Conservation (phyloP, 225 moss, liverwort and hornwort species). For the Rhytidiadelphus loreus region DNA sequence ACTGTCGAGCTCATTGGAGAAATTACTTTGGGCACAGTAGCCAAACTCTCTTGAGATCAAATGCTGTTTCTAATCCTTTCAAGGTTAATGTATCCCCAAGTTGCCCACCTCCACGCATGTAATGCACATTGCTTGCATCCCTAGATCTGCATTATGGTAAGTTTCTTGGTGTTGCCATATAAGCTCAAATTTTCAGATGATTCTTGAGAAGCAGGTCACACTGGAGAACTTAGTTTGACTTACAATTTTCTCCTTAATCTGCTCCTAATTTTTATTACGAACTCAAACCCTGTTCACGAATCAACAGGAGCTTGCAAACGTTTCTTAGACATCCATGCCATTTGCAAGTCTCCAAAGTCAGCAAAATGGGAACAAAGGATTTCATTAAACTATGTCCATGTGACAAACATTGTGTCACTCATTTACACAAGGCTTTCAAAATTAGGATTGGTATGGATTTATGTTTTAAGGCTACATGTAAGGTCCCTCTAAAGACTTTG, state of each 20-base stretch:
- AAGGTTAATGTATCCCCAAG: background rate
- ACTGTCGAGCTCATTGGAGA: background rate
- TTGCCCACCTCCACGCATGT: background rate
- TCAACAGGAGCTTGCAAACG: background rate
- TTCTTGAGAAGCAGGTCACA: background rate
- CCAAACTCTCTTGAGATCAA: background rate
- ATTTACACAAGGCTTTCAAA: background rate
- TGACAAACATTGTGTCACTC: background rate
- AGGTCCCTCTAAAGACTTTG: background rate
- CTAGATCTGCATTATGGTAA: background rate
- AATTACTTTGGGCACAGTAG: background rate
- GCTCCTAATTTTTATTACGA: no score
- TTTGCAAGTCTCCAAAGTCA: background rate
- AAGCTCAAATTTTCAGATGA: background rate
- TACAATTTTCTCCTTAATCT: background rate
- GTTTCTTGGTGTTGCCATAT: background rate
- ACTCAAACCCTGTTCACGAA: background rate
- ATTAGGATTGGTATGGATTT: background rate
- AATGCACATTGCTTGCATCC: background rate
- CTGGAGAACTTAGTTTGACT: background rate
- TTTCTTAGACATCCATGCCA: background rate
- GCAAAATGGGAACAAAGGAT: background rate
- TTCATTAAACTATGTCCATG: background rate
- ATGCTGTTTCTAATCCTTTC: background rate
- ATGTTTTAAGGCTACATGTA: fast-evolving